These are phyloP conservation scores for Lactarius hengduanensis DNA, from an alignment of 768 basidiomycete species.

Conservation along the genomic window DNA sequence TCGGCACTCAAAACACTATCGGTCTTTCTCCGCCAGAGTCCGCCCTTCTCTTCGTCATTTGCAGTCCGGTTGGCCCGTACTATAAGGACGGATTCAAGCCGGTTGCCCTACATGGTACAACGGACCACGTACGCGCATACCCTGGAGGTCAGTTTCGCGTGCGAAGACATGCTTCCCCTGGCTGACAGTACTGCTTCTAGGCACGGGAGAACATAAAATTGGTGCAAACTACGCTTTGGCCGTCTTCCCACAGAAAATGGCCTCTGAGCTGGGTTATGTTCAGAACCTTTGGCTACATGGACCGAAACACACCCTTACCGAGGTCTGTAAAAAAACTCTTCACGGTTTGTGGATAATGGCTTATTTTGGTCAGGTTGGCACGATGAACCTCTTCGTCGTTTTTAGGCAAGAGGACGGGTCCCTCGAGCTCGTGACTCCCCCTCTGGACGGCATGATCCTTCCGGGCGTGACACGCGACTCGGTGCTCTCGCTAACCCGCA, in stretches of 20 bases:
- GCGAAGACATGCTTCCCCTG: background rate
- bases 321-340: constrained; percentile 40
- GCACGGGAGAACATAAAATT: constrained; percentile 57
- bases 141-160: constrained; percentile 63
- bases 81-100: constrained; percentile 52
- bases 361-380: constrained; percentile 53
- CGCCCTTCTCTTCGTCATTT: constrained; percentile 51
- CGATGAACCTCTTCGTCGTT: constrained; percentile 82
- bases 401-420: constrained; percentile 56
- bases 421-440: constrained; percentile 31
- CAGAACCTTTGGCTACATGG: constrained; percentile 81
- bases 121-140: constrained; percentile 78
- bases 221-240: constrained; percentile 64
- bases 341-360: constrained; percentile 32
- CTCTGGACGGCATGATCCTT: constrained; percentile 40
- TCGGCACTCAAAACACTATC: constrained; percentile 48
- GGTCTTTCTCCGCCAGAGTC: constrained; percentile 51
- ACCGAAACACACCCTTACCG: constrained; percentile 54
- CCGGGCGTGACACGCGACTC: constrained; percentile 46
- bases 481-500: constrained; percentile 39
- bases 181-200: constrained; percentile 4
- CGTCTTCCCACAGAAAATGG: constrained; percentile 63
- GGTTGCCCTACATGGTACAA: constrained; percentile 61
- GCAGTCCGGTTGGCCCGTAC: constrained; percentile 48
- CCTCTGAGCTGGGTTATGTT: constrained; percentile 65